phyloP scores from a whole-genome alignment of 208 protist species.

The Novymonas esmeraldas region DNA sequence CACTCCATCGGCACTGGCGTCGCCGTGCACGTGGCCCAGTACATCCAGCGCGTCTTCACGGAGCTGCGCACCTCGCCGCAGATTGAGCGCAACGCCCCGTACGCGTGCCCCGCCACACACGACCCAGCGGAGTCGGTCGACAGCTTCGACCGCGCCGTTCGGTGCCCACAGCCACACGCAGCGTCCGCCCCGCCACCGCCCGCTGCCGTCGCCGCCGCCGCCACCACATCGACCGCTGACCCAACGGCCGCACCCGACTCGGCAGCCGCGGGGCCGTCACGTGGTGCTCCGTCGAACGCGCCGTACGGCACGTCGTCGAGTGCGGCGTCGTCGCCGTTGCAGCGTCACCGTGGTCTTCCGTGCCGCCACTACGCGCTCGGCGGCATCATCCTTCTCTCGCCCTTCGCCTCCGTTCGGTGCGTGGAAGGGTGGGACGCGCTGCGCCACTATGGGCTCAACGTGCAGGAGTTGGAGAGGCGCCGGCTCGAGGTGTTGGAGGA shows the following conservation, averaged over 20 bases:
- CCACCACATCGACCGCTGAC: neutral
- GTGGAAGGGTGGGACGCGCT: slow-evolving; percentile 38
- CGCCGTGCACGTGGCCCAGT: slow-evolving; percentile 39
- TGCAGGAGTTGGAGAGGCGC: slow-evolving; percentile 35
- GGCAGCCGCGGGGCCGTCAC: neutral
- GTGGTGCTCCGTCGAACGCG: slow-evolving; percentile 6
- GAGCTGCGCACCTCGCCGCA: slow-evolving; percentile 19
- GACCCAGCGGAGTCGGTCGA: neutral
- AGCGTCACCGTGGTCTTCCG: neutral
- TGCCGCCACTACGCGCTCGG: slow-evolving; percentile 46
- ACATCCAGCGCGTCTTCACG: slow-evolving; percentile 35
- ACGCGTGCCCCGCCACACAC: slow-evolving; percentile 12
- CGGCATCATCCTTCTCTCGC: slow-evolving; percentile 44
- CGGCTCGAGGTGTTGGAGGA: slow-evolving; percentile 21
- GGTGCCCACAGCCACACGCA: neutral
- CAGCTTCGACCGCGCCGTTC: neutral
- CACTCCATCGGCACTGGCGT: slow-evolving; percentile 54
- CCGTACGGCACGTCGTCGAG: slow-evolving; percentile 10
- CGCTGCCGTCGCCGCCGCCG: neutral
- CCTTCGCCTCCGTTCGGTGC: slow-evolving; percentile 40
- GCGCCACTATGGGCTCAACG: slow-evolving; percentile 19
- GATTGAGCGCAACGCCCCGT: slow-evolving; percentile 9
- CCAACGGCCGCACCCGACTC: neutral
- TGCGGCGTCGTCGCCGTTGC: neutral
- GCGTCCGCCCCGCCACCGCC: neutral